Evolutionary conservation across 495 filamentous ascomycete genomes (phyloP).

Genomic region (Aspergillus diversus): DNA sequence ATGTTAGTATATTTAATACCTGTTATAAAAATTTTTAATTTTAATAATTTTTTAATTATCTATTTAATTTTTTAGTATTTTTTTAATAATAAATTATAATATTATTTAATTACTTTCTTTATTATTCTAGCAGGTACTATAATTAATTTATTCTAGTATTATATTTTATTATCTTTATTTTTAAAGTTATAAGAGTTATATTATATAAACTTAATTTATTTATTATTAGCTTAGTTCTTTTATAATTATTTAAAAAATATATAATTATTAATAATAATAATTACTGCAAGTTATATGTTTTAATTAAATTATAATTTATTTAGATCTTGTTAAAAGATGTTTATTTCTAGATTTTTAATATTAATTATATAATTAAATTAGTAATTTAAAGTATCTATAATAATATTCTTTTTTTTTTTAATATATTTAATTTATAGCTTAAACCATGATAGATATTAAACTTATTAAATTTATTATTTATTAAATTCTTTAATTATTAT

Average conservation of each 20-base stretch:
- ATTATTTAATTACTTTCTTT: too few relatives aligned
- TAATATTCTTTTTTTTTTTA: slow-evolving; percentile 13
- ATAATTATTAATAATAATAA: slow-evolving; percentile 17
- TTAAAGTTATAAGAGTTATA: slow-evolving; percentile 9
- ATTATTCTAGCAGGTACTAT: too few relatives aligned
- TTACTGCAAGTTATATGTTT: slow-evolving; percentile 4
- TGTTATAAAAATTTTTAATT: slow-evolving; percentile 15
- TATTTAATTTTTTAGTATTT: slow-evolving; percentile 8
- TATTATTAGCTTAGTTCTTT: slow-evolving; percentile 8
- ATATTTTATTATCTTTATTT: slow-evolving; percentile 14
- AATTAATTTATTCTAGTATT: slow-evolving; percentile 15
- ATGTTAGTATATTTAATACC: slow-evolving; percentile 9
- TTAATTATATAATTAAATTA: slow-evolving; percentile 13
- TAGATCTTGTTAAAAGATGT: slow-evolving; percentile 2
- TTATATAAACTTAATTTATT: slow-evolving; percentile 16
- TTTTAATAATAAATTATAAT: slow-evolving; percentile 10
- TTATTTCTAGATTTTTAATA: slow-evolving; percentile 1
- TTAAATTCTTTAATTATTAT: slow-evolving; percentile 5
- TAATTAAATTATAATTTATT: slow-evolving; percentile 13
- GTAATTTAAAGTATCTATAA: slow-evolving; percentile 1
- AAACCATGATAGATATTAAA: not conserved
- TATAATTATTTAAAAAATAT: slow-evolving; percentile 13
- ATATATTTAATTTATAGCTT: slow-evolving; percentile 7
- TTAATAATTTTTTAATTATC: too few relatives aligned
- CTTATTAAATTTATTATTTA: slow-evolving; percentile 6